Percentiles rank a stretch among this genome's conserved stretches.
Evolutionary conservation across 768 basidiomycete genomes (phyloP).

Genomic region (Kockovaella imperatae): DNA sequence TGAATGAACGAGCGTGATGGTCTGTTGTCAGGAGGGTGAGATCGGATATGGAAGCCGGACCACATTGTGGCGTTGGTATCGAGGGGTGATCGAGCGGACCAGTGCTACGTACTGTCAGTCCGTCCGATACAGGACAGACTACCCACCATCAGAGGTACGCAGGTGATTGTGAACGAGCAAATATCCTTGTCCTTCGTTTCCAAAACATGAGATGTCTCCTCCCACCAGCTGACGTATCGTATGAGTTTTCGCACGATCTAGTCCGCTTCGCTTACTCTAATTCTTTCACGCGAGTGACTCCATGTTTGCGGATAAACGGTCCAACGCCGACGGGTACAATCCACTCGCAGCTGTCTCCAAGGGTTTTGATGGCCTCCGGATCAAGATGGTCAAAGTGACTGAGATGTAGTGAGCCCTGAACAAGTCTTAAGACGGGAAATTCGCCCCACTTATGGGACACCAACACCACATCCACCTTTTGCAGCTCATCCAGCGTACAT

Average conservation of each 20-base stretch:
- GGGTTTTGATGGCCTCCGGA: conserved; percentile 30
- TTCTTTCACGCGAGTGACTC: conserved; percentile 35
- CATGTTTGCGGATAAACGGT: conserved; percentile 28
- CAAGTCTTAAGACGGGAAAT: background rate
- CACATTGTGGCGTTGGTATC: conserved; percentile 44
- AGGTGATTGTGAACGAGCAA: conserved; percentile 29
- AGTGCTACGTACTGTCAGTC: conserved; percentile 22
- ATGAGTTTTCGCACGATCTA: background rate
- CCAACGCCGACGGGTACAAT: conserved; percentile 42
- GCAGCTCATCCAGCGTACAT: conserved; percentile 33
- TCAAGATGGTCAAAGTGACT: conserved; percentile 46
- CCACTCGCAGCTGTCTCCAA: conserved; percentile 43
- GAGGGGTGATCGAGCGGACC: conserved; percentile 37
- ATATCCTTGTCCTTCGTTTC: conserved; percentile 15
- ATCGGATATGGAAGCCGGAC: conserved; percentile 38
- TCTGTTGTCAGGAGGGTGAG: conserved; percentile 7
- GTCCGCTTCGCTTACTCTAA: conserved; percentile 28
- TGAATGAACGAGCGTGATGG: conserved; percentile 32
- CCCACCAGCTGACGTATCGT: conserved; percentile 43
- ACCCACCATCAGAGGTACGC: conserved; percentile 38
- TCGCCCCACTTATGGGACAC: conserved; percentile 42
- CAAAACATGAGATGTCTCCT: conserved; percentile 23
- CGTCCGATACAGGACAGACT: background rate
- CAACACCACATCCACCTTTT: conserved; percentile 40
- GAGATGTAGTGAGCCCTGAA: background rate